Evolutionary conservation across 2,329 filamentous ascomycete species (phyloP).

Genomic region (Xylariales sp.): DNA sequence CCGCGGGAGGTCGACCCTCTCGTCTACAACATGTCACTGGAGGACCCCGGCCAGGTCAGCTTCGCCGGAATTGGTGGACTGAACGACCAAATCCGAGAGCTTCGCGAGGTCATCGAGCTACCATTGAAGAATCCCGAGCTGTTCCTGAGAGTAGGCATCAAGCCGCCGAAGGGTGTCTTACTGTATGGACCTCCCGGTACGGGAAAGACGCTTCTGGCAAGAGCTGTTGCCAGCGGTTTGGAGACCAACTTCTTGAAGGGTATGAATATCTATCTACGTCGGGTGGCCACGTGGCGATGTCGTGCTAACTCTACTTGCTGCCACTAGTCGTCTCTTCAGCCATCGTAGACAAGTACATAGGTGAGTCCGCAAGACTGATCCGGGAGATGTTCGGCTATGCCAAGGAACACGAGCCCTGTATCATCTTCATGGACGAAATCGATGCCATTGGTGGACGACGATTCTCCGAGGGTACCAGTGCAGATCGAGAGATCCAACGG

Average conservation of each 20-base stretch:
- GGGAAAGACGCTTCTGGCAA: constrained; percentile 89
- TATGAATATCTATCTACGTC: constrained; percentile 35
- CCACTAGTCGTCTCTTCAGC: constrained; percentile 95
- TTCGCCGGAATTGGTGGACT: constrained; percentile 96
- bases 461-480: constrained; percentile 95
- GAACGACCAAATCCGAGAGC: constrained; percentile 96
- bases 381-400: constrained; percentile 99
- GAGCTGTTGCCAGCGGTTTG: constrained; percentile 91
- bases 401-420: constrained; percentile 98
- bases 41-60: constrained; percentile 95
- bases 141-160: constrained; percentile 95
- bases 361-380: constrained; percentile 93
- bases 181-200: constrained; percentile 96
- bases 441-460: constrained; percentile 95
- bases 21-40: constrained; percentile 99
- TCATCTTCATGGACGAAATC: constrained; percentile 99
- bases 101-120: constrained; percentile 95
- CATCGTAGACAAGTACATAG: constrained; percentile 99
- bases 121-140: constrained; percentile 98
- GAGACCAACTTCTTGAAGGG: constrained; percentile 99
- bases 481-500: constrained; percentile 95
- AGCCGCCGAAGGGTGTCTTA: constrained; percentile 94
- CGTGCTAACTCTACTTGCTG: too few relatives aligned
- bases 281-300: not conserved
- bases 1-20: constrained; percentile 96